These are phyloP conservation scores for Penicillium ucsense DNA, from an alignment of 495 filamentous ascomycete species.

Conservation along the genomic window DNA sequence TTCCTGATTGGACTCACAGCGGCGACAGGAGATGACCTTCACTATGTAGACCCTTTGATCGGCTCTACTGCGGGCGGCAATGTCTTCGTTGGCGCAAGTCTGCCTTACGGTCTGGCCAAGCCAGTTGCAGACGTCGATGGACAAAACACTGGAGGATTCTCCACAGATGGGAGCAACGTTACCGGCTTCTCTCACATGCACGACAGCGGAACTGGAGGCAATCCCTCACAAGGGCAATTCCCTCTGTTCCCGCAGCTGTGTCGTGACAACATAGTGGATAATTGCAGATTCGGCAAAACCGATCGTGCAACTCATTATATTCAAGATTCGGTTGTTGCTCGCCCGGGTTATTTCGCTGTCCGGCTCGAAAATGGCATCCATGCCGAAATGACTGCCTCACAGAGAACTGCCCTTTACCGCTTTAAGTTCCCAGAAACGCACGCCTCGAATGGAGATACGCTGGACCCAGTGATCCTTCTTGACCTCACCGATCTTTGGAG, in stretches of 20 bases:
- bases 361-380: conserved; percentile 47
- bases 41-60: conserved; percentile 43
- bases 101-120: conserved; percentile 67
- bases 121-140: conserved; percentile 61
- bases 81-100: conserved; percentile 65
- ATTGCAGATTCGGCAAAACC: conserved; percentile 49
- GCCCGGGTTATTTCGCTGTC: conserved; percentile 59
- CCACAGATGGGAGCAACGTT: conserved; percentile 51
- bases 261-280: conserved; percentile 47
- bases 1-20: conserved; percentile 1
- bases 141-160: conserved; percentile 62
- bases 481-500: conserved; percentile 59
- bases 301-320: conserved; percentile 34
- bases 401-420: conserved; percentile 56
- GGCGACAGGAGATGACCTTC: conserved; percentile 14
- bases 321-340: conserved; percentile 46
- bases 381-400: conserved; percentile 60
- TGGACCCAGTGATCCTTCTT: conserved; percentile 48
- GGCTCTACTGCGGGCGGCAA: conserved; percentile 50
- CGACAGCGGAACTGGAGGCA: conserved; percentile 59
- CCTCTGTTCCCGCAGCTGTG: conserved; percentile 60
- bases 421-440: conserved; percentile 53
- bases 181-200: conserved; percentile 57
- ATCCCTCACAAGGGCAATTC: conserved; percentile 62
- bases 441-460: conserved; percentile 26